Evolutionary conservation across 192 early-diverging fungal genomes (phyloP), one percentile per base, ranked within the genome.

Genomic region (Umbelopsis sp.): DNA sequence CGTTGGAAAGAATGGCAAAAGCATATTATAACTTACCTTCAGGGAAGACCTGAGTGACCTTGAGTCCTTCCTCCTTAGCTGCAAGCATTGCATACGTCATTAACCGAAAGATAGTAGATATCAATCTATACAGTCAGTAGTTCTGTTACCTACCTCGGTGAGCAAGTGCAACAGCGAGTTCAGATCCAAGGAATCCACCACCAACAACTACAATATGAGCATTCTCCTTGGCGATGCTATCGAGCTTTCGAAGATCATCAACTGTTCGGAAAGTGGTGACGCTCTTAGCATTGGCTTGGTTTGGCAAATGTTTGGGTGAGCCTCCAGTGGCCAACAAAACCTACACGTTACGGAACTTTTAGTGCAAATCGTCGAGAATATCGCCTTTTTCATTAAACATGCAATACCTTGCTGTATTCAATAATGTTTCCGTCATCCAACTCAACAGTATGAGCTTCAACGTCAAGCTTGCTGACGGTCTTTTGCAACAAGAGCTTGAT

Each of bases 161-260:
- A 25, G 85, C 83, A 36, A 91, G 68, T 21, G 89, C 87, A 41
- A 81, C 79, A 29, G 89, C 81, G 20, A 91, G 71, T 66, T 91
- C 89, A 52, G 80, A 82, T n/a, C 89, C 89, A 52, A 91, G 78
- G 77, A 91, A 88, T 12, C 89, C 89, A 32, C 87, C 87, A 52
- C 89, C 89, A 21, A 91, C 69, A 49, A 91, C 72, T 22, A 81
- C 87, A 71, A 91, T 80, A 54, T 75, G 79, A n/a, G 77, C 78
- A 52, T 72, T 71, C 43, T 77, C 71, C 38, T 86, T 76, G 32
- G 79, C 77, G 3, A 80, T 51, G 21, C 69, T 70, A 44, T 85
- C 79, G 26, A 91, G 68, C 65, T 81, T 66, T 56, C 81, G 73
- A 67, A 84, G 86, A 65, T 91, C 89, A 49, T 82, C 77, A 22